Base-by-base conservation (phyloP, 257 asterid species). In the Primulina tabacum region DNA sequence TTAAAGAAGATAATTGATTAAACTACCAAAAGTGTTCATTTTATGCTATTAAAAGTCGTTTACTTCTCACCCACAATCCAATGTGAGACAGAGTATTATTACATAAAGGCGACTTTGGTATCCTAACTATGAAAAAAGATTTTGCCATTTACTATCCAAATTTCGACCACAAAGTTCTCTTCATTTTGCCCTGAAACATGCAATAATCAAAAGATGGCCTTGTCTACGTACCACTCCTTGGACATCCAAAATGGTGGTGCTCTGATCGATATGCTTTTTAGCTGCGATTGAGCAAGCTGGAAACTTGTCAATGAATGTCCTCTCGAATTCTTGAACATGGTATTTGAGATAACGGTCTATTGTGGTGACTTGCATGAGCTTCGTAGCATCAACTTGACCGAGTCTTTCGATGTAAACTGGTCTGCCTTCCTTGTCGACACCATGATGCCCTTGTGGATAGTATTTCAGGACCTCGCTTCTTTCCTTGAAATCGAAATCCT, bases 361-460 rank as follows among this genome's bases (percentile, higher is more conserved):
- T 0, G 99, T 82, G 0, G 97, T 94, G 80, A 78, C 97, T 76
- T 89, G 92, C 81, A 94, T 10, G 71, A 94, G 96, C 87, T 94
- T 94, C 61, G 73, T 80, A 0, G 99, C 73, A 67, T 94, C 99
- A 8, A 94, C 97, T 73, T 74, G 85, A 14, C 99, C 99, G 4
- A 94, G 82, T 67, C 87, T 80, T 78, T 94, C 99, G 0, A 94
- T 88, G 73, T 94, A 94, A 60, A 94, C 73, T 0, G 99, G 99
- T 59, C 97, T 75, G 0, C 99, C 99, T 2, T 91, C 97, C 73
- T 91, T 94, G 89, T 94, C 99, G 37, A 94, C 97, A 38, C 99
- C 99, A 26, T 94, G 99, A 74, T 91, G 96, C 61, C 97, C 99
- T 81, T 94, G 99, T 56, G 99, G 99, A 70, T 94, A 94, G 86